phyloP scores from a whole-genome alignment of 1,139 yeast genomes.

The Yarrowia galli region DNA sequence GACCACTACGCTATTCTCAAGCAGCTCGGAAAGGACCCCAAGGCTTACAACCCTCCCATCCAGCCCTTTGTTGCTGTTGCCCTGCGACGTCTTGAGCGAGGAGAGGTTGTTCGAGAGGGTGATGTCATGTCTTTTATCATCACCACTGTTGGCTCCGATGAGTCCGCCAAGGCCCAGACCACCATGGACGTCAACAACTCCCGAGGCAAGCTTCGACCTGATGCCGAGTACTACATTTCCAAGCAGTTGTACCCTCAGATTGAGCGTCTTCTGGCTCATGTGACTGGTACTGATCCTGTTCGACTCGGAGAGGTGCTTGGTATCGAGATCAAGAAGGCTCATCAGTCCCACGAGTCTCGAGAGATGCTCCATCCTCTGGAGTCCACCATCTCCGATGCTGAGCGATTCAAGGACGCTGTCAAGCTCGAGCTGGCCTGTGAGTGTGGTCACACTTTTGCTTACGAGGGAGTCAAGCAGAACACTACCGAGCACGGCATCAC shows the following conservation, averaged over 20 bases:
- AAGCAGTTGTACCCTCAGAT: constrained; percentile 92
- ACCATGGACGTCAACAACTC: constrained; percentile 74
- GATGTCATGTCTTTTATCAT: constrained; percentile 89
- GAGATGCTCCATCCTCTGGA: constrained; percentile 63
- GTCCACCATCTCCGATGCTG: constrained; percentile 79
- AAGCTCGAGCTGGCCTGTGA: constrained; percentile 65
- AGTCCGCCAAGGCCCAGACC: constrained; percentile 76
- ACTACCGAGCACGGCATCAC: constrained; percentile 72
- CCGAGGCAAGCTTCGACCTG: constrained; percentile 65
- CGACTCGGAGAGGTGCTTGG: constrained; percentile 81
- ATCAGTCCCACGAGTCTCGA: constrained; percentile 53
- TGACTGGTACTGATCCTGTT: constrained; percentile 85
- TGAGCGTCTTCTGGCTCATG: constrained; percentile 82
- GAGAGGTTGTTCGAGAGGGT: constrained; percentile 87
- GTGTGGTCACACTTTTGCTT: constrained; percentile 68
- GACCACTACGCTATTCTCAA: constrained; percentile 60
- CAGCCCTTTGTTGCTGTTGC: constrained; percentile 98
- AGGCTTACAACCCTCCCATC: constrained; percentile 62
- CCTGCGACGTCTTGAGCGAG: constrained; percentile 73
- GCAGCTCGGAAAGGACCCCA: constrained; percentile 54
- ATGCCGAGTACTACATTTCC: constrained; percentile 78
- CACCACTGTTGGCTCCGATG: constrained; percentile 53
- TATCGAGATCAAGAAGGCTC: constrained; percentile 66
- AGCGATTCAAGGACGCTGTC: constrained; percentile 74
- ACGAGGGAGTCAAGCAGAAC: constrained; percentile 72